Percentiles rank a stretch among this genome's conserved stretches.
phyloP scores from a whole-genome alignment of 2,329 filamentous ascomycete genomes.

The Diplocarpon mali region DNA sequence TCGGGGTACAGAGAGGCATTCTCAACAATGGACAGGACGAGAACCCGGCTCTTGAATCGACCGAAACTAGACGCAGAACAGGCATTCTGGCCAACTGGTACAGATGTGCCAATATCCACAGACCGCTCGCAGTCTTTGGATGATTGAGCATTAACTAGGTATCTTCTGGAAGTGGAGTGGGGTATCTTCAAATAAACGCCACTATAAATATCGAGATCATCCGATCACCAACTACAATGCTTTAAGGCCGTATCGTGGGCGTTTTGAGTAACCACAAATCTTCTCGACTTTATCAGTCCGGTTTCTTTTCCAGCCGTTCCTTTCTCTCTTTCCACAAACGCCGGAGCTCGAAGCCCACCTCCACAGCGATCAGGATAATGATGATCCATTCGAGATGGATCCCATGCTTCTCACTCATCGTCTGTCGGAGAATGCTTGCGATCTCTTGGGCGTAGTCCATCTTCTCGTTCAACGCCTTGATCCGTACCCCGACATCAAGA shows the following conservation, averaged over 20 bases:
- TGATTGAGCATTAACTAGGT: neutral
- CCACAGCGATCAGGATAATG: constrained; percentile 83
- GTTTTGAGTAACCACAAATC: neutral
- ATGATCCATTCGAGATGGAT: constrained; percentile 90
- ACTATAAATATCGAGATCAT: neutral
- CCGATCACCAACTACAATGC: constrained; percentile 1
- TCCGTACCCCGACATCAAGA: constrained; percentile 82
- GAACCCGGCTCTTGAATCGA: too few species aligned
- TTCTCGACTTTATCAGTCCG: neutral
- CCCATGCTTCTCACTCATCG: constrained; percentile 82
- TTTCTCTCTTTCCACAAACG: constrained; percentile 31
- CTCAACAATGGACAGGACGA: too few species aligned
- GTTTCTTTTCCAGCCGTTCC: constrained; percentile 7
- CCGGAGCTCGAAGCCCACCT: constrained; percentile 79
- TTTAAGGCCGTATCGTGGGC: neutral
- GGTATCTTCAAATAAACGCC: constrained; percentile 9
- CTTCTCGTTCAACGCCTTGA: constrained; percentile 87
- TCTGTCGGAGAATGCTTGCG: constrained; percentile 75
- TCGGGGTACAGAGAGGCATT: too few species aligned
- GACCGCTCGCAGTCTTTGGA: neutral
- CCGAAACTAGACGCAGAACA: too few species aligned
- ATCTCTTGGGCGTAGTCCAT: constrained; percentile 98
- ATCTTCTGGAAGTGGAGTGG: constrained; percentile 5
- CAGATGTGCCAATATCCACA: neutral
- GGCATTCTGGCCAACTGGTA: too few species aligned